phyloP scores from a whole-genome alignment of 257 asterid species.

The Salvia rosmarinus region DNA sequence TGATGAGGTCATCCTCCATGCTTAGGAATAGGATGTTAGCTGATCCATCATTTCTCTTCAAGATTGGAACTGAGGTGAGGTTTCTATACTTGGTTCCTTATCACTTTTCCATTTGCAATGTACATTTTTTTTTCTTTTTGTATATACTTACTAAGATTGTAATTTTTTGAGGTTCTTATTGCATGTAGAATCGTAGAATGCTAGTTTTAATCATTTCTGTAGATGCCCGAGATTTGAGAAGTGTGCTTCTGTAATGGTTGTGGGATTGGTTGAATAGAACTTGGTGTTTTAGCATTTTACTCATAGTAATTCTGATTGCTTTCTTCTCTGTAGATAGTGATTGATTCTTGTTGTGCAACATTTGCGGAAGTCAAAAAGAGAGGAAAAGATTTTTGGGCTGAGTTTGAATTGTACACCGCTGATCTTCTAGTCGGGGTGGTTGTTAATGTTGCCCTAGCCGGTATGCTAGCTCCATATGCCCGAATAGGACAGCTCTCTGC shows the following conservation, averaged over 20 bases:
- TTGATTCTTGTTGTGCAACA: constrained; percentile 95
- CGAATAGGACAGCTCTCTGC: constrained; percentile 72
- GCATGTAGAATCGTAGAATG: neutral
- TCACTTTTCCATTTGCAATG: neutral
- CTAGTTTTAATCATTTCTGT: neutral
- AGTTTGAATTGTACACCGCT: constrained; percentile 87
- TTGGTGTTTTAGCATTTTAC: neutral
- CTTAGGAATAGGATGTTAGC: constrained; percentile 95
- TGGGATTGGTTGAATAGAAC: neutral
- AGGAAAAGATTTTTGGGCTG: constrained; percentile 97
- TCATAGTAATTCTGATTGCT: neutral
- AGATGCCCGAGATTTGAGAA: constrained; percentile 5
- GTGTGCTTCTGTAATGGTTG: neutral
- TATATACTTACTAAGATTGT: neutral
- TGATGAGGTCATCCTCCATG: constrained; percentile 76
- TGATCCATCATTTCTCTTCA: constrained; percentile 96
- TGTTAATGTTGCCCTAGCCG: constrained; percentile 95
- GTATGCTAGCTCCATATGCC: constrained; percentile 95
- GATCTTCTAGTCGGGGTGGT: constrained; percentile 94
- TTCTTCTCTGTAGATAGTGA: constrained; percentile 64
- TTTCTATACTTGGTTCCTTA: constrained; percentile 36
- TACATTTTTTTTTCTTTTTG: constrained; percentile 5
- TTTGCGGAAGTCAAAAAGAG: constrained; percentile 96
- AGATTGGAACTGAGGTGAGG: constrained; percentile 90
- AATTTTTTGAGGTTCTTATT: constrained; percentile 6